phyloP scores from a whole-genome alignment of 805 yeast species.

The Dipodascopsis uninucleata region DNA sequence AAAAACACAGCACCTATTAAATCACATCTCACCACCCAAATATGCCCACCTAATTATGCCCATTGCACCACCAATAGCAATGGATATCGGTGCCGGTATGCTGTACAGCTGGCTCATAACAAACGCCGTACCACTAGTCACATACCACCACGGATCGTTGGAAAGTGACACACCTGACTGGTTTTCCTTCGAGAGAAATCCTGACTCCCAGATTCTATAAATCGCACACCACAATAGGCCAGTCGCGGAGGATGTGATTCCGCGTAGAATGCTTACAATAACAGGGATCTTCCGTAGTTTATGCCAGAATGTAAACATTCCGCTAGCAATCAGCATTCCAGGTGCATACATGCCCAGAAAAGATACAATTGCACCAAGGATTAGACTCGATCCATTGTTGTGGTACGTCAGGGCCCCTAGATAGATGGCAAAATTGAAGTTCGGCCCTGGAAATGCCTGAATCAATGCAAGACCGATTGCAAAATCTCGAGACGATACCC shows the following conservation, averaged over 20 bases:
- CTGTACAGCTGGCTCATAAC: constrained; percentile 11
- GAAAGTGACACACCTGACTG: constrained; percentile 15
- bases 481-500: constrained; percentile 25
- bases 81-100: constrained; percentile 20
- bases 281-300: constrained; percentile 17
- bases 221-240: constrained; percentile 26
- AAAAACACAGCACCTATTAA: no score
- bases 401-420: constrained; percentile 24
- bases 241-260: constrained; percentile 21
- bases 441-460: constrained; percentile 26
- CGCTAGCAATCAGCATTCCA: constrained; percentile 24
- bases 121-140: constrained; percentile 19
- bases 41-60: constrained; percentile 23
- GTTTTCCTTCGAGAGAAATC: constrained; percentile 10
- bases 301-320: constrained; percentile 26
- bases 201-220: constrained; percentile 25
- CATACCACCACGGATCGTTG: constrained; percentile 26
- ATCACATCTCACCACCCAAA: neutral
- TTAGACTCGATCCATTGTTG: constrained; percentile 12
- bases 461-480: constrained; percentile 21
- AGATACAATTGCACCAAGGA: constrained; percentile 18
- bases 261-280: constrained; percentile 18
- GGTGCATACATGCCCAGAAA: constrained; percentile 22
- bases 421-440: constrained; percentile 24
- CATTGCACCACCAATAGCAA: constrained; percentile 22